phyloP scores from a whole-genome alignment of 2,329 filamentous ascomycete genomes.

The Penicillium sp. region DNA sequence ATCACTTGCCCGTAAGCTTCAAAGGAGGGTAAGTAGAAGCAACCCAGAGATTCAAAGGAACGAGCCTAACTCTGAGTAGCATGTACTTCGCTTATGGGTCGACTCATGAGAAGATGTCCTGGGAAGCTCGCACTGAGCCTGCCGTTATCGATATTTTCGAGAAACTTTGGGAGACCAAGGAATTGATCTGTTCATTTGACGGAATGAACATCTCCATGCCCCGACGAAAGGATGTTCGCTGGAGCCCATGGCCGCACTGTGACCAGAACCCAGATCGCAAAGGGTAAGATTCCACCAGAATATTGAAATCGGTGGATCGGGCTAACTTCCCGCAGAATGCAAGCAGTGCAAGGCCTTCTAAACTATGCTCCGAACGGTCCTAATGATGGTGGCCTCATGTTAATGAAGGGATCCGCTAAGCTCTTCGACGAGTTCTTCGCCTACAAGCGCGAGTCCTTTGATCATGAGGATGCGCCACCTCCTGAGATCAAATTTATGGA shows the following conservation, averaged over 20 bases:
- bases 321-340: conserved; percentile 13
- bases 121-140: conserved; percentile 51
- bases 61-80: conserved; percentile 1
- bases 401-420: conserved; percentile 50
- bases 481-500: conserved; percentile 39
- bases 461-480: conserved; percentile 29
- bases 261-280: conserved; percentile 50
- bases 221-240: conserved; percentile 42
- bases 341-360: conserved; percentile 48
- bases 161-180: conserved; percentile 44
- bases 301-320: neutral
- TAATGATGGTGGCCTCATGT: conserved; percentile 52
- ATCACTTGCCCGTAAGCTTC: conserved; percentile 49
- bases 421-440: conserved; percentile 53
- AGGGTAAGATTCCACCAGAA: conserved; percentile 29
- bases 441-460: conserved; percentile 33
- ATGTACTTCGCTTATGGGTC: conserved; percentile 38
- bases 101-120: conserved; percentile 50
- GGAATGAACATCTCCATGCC: conserved; percentile 51
- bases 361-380: conserved; percentile 52
- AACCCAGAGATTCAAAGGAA: neutral
- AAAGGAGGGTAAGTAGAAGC: conserved; percentile 47
- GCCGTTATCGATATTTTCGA: conserved; percentile 46
- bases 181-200: conserved; percentile 26
- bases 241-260: conserved; percentile 51